Percentiles rank a stretch among this genome's conserved stretches.
Evolutionary conservation across 768 basidiomycete genomes (phyloP).

Genomic region (Tricholoma hemisulphureum): DNA sequence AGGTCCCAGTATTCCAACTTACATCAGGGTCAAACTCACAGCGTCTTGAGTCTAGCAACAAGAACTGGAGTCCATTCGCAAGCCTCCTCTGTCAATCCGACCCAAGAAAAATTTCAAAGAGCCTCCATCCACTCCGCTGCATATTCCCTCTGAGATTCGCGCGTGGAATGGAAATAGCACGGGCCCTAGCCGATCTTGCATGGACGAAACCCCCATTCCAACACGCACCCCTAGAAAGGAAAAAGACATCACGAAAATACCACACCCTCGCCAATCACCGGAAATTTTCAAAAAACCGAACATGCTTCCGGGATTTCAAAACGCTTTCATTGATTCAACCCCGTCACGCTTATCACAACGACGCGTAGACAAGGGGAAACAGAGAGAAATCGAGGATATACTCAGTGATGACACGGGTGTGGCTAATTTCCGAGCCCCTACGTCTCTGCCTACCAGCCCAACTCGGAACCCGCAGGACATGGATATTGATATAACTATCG

Average conservation of each 20-base stretch:
- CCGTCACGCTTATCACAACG: conserved; percentile 28
- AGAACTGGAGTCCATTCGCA: conserved; percentile 59
- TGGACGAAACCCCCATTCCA: conserved; percentile 38
- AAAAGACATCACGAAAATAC: conserved; percentile 21
- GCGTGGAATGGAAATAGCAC: conserved; percentile 27
- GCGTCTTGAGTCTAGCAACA: conserved; percentile 50
- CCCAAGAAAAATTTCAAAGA: conserved; percentile 38
- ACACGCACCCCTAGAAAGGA: conserved; percentile 15
- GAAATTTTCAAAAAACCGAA: conserved; percentile 29
- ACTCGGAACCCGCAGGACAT: conserved; percentile 21
- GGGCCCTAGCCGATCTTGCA: conserved; percentile 23
- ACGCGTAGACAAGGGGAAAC: conserved; percentile 22
- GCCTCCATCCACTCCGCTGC: conserved; percentile 39
- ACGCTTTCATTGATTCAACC: conserved; percentile 46
- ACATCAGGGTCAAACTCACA: conserved; percentile 3
- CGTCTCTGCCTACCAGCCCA: conserved; percentile 19
- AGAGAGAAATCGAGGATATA: background rate
- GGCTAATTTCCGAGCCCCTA: conserved; percentile 17
- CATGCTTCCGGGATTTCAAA: conserved; percentile 53
- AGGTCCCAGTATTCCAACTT: conserved; percentile 37
- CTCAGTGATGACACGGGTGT: conserved; percentile 3
- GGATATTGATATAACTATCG: conserved; percentile 34
- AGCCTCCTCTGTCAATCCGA: conserved; percentile 45
- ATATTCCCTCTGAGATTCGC: conserved; percentile 39
- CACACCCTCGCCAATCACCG: conserved; percentile 29